Conservation (phyloP, 2,329 filamentous ascomycete genomes). For the Thielaviopsis populi region DNA sequence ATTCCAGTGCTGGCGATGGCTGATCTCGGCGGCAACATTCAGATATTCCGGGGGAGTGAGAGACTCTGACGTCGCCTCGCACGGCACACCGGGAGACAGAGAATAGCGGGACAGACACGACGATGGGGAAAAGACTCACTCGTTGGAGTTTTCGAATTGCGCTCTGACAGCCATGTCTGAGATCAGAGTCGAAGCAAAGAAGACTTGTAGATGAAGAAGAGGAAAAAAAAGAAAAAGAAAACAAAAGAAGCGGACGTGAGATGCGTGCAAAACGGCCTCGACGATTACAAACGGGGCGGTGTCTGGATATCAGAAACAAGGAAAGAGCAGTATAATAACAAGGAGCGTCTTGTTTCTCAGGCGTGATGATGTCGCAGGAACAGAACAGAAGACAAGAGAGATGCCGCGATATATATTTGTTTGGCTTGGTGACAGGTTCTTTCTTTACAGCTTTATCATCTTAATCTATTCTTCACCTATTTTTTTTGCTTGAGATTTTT, state of each 20-base stretch:
- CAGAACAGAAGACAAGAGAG: background rate
- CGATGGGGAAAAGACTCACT: constrained; percentile 39
- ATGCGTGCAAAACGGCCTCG: background rate
- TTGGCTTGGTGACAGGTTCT: background rate
- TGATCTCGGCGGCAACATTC: too few species aligned
- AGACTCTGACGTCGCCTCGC: background rate
- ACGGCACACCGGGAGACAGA: background rate
- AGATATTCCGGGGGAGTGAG: too few species aligned
- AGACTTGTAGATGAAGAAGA: background rate
- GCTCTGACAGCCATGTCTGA: constrained; percentile 50
- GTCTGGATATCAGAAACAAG: background rate
- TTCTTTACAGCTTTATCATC: background rate
- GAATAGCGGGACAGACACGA: background rate
- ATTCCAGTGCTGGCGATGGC: too few species aligned
- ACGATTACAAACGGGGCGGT: background rate
- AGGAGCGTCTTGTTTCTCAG: background rate
- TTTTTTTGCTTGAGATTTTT: constrained; percentile 2
- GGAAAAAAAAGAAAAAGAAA: background rate
- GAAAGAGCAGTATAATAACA: background rate
- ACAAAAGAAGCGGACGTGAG: background rate
- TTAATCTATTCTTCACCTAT: background rate
- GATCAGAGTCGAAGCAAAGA: background rate
- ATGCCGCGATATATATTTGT: background rate
- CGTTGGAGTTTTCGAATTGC: constrained; percentile 82
- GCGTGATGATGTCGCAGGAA: background rate